A percentile compares a stretch with the other conserved stretches of the same genome.
Evolutionary conservation across 768 basidiomycete species (phyloP).

Genomic region (Kwoniella sp.): DNA sequence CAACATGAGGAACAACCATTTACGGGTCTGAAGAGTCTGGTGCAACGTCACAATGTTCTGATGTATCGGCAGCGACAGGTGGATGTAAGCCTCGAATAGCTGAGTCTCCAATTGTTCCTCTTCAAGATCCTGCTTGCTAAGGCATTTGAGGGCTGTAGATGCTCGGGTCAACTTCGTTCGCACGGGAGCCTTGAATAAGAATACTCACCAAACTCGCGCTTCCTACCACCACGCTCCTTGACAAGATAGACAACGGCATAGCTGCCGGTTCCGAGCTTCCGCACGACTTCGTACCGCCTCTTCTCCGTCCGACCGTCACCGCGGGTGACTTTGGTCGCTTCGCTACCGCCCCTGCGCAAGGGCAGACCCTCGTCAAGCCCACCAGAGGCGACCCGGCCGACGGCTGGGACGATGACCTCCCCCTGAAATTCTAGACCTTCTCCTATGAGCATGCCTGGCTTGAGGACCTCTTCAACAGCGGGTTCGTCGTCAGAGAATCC

Average conservation of each 20-base stretch:
- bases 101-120: slow-evolving; percentile 81
- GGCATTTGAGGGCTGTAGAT: slow-evolving; percentile 86
- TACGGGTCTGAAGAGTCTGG: slow-evolving; percentile 82
- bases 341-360: slow-evolving; percentile 36
- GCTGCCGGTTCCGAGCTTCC: slow-evolving; percentile 78
- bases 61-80: slow-evolving; percentile 83
- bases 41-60: slow-evolving; percentile 93
- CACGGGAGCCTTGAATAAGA: not conserved
- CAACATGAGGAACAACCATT: slow-evolving; percentile 84
- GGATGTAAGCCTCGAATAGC: slow-evolving; percentile 90
- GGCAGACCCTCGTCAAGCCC: slow-evolving; percentile 25
- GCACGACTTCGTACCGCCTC: slow-evolving; percentile 68
- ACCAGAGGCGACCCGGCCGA: slow-evolving; percentile 23
- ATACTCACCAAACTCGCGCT: slow-evolving; percentile 49
- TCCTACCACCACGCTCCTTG: slow-evolving; percentile 41
- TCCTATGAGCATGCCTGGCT: slow-evolving; percentile 42
- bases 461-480: slow-evolving; percentile 34
- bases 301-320: slow-evolving; percentile 15
- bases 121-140: slow-evolving; percentile 89
- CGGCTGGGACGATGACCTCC: slow-evolving; percentile 43
- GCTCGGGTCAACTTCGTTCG: not conserved
- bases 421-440: slow-evolving; percentile 47
- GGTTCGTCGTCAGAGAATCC: slow-evolving; percentile 16
- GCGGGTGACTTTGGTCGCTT: slow-evolving; percentile 20
- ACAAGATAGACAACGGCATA: slow-evolving; percentile 95